Percentiles rank a stretch among this genome's conserved stretches.
These are phyloP conservation scores for Haplosporangium sp. DNA, from an alignment of 371 early-diverging fungal genomes.

Conservation along the genomic window DNA sequence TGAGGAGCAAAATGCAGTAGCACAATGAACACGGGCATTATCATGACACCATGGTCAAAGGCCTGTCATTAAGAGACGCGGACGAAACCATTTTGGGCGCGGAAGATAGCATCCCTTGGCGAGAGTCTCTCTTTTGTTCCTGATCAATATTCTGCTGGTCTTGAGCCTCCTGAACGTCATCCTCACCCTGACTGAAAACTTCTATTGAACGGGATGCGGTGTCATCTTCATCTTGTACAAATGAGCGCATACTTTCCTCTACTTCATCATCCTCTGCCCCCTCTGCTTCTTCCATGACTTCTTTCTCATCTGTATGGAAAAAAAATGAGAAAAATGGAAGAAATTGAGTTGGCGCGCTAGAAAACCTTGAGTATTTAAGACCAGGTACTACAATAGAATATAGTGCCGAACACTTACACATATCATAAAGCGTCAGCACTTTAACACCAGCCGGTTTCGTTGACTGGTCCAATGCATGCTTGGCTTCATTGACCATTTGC, in stretches of 20 bases:
- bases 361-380: too few relatives aligned
- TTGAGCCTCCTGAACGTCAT: not conserved
- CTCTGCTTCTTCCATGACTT: conserved; percentile 16
- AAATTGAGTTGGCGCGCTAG: too few relatives aligned
- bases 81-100: conserved; percentile 7
- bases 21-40: too few relatives aligned
- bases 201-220: conserved; percentile 12
- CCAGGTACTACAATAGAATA: not conserved
- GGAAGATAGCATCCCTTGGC: not conserved
- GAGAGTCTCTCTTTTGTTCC: not conserved
- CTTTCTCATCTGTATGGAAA: conserved; percentile 28
- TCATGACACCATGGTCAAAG: conserved; percentile 20
- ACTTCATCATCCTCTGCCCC: conserved; percentile 14
- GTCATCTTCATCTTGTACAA: not conserved
- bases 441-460: conserved; percentile 43
- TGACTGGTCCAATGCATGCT: conserved; percentile 38
- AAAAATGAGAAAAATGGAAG: not conserved
- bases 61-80: not conserved
- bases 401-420: conserved; percentile 35
- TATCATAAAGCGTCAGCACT: conserved; percentile 44
- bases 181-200: conserved; percentile 2
- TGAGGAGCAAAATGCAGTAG: too few relatives aligned
- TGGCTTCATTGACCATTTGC: conserved; percentile 44
- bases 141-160: not conserved
- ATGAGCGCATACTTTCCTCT: not conserved